Conservation (phyloP, 2,329 filamentous ascomycete species). For the Trichoderma semiorbis region DNA sequence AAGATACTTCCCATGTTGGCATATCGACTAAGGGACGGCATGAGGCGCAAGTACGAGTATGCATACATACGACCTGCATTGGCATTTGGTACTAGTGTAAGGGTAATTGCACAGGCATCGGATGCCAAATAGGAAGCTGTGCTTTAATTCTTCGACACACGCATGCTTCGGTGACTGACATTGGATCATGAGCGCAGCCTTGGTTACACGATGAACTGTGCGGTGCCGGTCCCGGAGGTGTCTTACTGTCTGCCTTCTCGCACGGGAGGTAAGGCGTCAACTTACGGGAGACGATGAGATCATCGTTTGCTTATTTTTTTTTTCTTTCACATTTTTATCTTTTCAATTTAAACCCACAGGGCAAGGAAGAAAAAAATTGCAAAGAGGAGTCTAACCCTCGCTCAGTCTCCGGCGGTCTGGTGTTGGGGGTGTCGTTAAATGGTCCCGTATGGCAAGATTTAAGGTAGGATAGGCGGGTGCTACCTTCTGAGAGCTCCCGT, state of each 20-base stretch:
- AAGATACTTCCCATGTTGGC: neutral
- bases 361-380: constrained; percentile 2
- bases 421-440: constrained; percentile 11
- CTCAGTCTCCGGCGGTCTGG: constrained; percentile 19
- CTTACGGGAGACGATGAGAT: neutral
- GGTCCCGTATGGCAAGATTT: neutral
- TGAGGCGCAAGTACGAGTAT: neutral
- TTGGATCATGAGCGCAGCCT: neutral
- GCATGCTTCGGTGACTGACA: neutral
- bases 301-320: neutral
- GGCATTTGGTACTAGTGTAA: constrained; percentile 4
- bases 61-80: constrained; percentile 5
- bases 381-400: neutral
- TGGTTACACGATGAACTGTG: neutral
- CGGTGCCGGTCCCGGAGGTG: neutral
- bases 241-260: neutral
- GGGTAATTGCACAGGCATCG: neutral
- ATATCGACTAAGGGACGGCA: neutral
- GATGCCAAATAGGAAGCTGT: neutral
- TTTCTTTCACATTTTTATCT: neutral
- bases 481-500: neutral
- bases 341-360: neutral
- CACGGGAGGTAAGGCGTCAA: neutral
- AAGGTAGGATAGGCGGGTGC: neutral
- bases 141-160: neutral